phyloP scores from a whole-genome alignment of 305 asterid species.

The Petunia hybrid region DNA sequence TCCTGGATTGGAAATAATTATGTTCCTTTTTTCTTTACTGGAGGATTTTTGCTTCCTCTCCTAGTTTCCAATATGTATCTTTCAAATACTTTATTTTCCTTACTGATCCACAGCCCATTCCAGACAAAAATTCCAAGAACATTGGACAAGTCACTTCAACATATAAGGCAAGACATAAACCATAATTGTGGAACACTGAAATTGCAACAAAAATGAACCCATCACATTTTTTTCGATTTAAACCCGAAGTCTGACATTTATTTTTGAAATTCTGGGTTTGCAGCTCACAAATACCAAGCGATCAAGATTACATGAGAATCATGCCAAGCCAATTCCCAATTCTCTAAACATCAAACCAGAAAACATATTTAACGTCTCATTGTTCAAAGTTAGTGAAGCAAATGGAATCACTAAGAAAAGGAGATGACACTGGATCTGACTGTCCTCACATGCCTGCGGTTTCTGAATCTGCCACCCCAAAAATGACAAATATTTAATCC shows the following conservation, averaged over 20 bases:
- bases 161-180: background rate
- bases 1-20: background rate
- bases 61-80: background rate
- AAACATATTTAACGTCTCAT: constrained; percentile 12
- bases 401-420: constrained; percentile 4
- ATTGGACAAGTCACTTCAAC: background rate
- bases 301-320: background rate
- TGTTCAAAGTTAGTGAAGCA: constrained; percentile 7
- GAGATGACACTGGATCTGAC: background rate
- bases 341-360: constrained; percentile 19
- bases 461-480: constrained; percentile 2
- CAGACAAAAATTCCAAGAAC: background rate
- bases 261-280: constrained; percentile 21
- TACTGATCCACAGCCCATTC: background rate
- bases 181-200: no score
- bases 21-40: background rate
- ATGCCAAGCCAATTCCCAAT: constrained; percentile 18
- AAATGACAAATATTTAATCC: background rate
- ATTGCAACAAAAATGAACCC: background rate
- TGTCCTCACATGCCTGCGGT: background rate
- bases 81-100: background rate
- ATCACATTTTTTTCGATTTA: background rate
- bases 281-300: background rate
- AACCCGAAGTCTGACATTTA: constrained; percentile 20
- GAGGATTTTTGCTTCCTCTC: background rate